These are phyloP conservation scores for Mimosa pudica DNA, from an alignment of 306 rosid genomes.

Conservation along the genomic window DNA sequence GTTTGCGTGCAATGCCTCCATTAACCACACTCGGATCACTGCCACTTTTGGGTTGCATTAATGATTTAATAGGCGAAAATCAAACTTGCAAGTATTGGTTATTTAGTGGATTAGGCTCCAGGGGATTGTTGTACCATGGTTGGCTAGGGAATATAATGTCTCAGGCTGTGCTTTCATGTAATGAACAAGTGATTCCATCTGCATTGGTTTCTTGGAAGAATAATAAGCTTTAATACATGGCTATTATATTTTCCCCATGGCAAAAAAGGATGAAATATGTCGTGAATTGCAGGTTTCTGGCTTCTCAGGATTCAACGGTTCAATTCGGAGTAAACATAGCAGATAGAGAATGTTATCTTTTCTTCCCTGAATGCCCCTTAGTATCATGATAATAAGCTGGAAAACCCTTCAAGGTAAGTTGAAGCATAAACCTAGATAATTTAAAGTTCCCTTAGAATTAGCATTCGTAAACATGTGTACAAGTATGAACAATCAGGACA, in stretches of 20 bases:
- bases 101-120: slow-evolving; percentile 90
- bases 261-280: neutral
- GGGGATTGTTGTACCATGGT: slow-evolving; percentile 89
- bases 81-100: slow-evolving; percentile 69
- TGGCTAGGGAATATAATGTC: slow-evolving; percentile 89
- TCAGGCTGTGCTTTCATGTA: slow-evolving; percentile 67
- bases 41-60: slow-evolving; percentile 81
- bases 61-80: slow-evolving; percentile 53
- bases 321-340: neutral
- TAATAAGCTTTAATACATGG: neutral
- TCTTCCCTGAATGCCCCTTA: too few relatives aligned
- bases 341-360: neutral
- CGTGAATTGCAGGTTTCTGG: neutral
- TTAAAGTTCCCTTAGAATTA: too few relatives aligned
- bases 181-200: slow-evolving; percentile 66
- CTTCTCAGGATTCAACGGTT: slow-evolving; percentile 13
- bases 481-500: neutral
- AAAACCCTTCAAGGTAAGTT: too few relatives aligned
- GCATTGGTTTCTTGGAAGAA: slow-evolving; percentile 85
- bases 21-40: slow-evolving; percentile 78
- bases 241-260: neutral
- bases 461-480: too few relatives aligned
- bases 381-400: too few relatives aligned
- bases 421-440: too few relatives aligned
- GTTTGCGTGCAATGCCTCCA: slow-evolving; percentile 98